A percentile compares a stretch with the other conserved stretches of the same genome.
phyloP scores from a whole-genome alignment of 2,329 filamentous ascomycete genomes.

The Apiospora sp. region DNA sequence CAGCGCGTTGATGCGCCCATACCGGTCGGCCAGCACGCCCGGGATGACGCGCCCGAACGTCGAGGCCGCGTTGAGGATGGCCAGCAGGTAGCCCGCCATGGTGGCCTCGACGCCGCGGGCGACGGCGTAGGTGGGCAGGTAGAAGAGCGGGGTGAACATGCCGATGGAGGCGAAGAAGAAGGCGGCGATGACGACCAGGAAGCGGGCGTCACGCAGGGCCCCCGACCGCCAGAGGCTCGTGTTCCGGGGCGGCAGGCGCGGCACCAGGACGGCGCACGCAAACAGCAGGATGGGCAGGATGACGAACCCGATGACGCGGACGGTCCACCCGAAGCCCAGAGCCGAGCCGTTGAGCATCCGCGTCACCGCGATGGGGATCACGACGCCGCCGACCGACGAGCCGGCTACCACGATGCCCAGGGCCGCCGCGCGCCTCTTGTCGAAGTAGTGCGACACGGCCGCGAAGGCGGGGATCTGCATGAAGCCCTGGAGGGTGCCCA shows the following conservation, averaged over 20 bases:
- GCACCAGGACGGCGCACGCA: neutral
- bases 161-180: constrained; percentile 41
- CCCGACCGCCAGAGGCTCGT: constrained; percentile 47
- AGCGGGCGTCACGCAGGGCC: constrained; percentile 50
- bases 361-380: neutral
- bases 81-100: constrained; percentile 46
- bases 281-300: constrained; percentile 19
- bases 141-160: constrained; percentile 53
- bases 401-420: constrained; percentile 46
- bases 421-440: constrained; percentile 42
- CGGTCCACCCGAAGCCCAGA: constrained; percentile 25
- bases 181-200: constrained; percentile 46
- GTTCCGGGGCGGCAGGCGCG: constrained; percentile 40
- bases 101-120: constrained; percentile 37
- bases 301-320: constrained; percentile 27
- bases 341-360: constrained; percentile 34
- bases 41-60: constrained; percentile 49
- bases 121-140: constrained; percentile 44
- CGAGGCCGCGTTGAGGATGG: constrained; percentile 49
- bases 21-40: constrained; percentile 46
- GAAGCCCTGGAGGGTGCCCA: constrained; percentile 51
- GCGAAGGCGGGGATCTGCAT: constrained; percentile 40
- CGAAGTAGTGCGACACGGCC: constrained; percentile 43
- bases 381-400: constrained; percentile 37
- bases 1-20: constrained; percentile 48